Base-by-base conservation (phyloP, 352 stramenopile species). In the Hyaloperonospora brassicae region DNA sequence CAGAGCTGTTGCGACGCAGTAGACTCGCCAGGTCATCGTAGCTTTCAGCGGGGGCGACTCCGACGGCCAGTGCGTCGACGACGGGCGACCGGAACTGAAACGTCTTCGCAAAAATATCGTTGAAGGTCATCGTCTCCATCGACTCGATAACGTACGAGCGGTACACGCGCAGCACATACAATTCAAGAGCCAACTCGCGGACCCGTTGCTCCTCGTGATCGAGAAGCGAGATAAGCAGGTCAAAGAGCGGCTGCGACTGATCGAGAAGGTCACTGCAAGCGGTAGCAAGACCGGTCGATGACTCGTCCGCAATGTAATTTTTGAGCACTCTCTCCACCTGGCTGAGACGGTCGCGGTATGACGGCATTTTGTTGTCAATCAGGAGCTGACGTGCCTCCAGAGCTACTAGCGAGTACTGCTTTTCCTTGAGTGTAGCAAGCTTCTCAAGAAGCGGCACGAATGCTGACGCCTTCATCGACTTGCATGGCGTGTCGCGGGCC, bases 341-440 rank as follows among this genome's bases (percentile, higher is more conserved):
- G 22, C 67, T 72, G 30, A 96, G 60, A 7, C 93, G 86, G 56
- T 98, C 87, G 34, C 93, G 76, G 66, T 98, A 95, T 51, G 89
- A 97, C 34, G 96, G 95, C 76, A 98, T 97, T 66, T 97, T 98
- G 68, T 97, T 89, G 66, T 98, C 81, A 47, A 99, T 95, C 8
- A 99, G 73, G 36, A 98, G 75, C 64, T 98, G 96, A 55, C 95
- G 84, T 23, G 95, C 96, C 62, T 96, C 80, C 50, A 98, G 76
- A 9, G 96, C 90, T 38, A 98, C 76, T 11, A 93, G 65, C 44
- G 90, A 96, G 76, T 98, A 98, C 60, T 87, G 65, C 47, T 89
- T 90, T 58, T 93, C 79, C 64, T 89, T 86, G 57, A 97, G 85
- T 44, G 86, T 88, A 7, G 86, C 78, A 13, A 97, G 70, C 21